These are phyloP conservation scores for Phytophthora constricta DNA, from an alignment of 352 stramenopile genomes.

Conservation along the genomic window DNA sequence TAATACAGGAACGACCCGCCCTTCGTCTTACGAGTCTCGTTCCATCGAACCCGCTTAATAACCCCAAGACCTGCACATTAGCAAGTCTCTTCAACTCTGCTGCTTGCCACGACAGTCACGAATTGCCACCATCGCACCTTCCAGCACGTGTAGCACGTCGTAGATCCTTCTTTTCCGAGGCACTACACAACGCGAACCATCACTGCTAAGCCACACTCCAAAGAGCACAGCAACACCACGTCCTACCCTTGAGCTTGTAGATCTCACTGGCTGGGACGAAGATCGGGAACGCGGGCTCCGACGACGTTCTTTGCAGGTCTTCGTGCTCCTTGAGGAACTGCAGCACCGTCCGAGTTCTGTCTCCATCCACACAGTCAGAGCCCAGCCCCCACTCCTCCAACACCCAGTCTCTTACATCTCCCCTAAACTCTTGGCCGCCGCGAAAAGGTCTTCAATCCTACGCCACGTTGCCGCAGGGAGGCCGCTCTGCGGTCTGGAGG, in stretches of 20 bases:
- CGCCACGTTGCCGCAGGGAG: slow-evolving; percentile 42
- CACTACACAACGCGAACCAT: slow-evolving; percentile 38
- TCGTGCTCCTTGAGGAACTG: slow-evolving; percentile 77
- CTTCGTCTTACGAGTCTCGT: slow-evolving; percentile 35
- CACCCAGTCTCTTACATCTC: slow-evolving; percentile 46
- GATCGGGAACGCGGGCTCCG: slow-evolving; percentile 43
- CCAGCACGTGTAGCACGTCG: slow-evolving; percentile 78
- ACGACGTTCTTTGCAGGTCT: slow-evolving; percentile 29
- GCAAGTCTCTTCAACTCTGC: background rate
- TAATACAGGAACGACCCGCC: slow-evolving; percentile 70
- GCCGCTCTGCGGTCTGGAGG: background rate
- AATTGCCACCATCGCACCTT: slow-evolving; percentile 65
- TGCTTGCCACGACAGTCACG: background rate
- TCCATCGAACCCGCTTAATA: slow-evolving; percentile 58
- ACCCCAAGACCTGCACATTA: slow-evolving; percentile 57
- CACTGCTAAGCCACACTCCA: slow-evolving; percentile 2
- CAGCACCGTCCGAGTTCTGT: slow-evolving; percentile 57
- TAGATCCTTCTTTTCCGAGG: slow-evolving; percentile 76
- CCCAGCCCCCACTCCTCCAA: background rate
- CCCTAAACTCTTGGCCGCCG: slow-evolving; percentile 50
- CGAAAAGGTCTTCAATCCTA: slow-evolving; percentile 45
- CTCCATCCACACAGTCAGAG: background rate
- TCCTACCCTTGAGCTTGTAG: slow-evolving; percentile 69
- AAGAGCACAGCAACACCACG: slow-evolving; percentile 1
- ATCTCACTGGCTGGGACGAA: slow-evolving; percentile 63